Evolutionary conservation across 208 protist species (phyloP).

Genomic region (Wallacemonas rigidus): DNA sequence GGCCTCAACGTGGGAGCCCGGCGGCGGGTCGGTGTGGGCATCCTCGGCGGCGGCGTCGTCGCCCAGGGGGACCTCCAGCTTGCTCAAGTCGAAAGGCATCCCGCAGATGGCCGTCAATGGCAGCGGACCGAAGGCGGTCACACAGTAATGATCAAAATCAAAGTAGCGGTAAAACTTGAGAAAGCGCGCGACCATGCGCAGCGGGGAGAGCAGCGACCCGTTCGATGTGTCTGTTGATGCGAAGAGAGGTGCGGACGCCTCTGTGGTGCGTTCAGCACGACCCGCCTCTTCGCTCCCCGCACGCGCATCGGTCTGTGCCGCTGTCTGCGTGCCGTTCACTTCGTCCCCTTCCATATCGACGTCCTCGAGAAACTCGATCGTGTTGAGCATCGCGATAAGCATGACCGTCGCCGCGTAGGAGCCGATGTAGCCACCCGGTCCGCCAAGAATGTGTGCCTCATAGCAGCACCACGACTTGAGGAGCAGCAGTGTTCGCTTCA

Average conservation of each 20-base stretch:
- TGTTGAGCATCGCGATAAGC: constrained; percentile 91
- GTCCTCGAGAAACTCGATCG: constrained; percentile 86
- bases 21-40: too few species aligned
- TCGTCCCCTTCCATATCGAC: constrained; percentile 22
- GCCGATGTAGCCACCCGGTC: constrained; percentile 87
- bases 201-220: constrained; percentile 34
- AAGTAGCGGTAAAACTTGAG: constrained; percentile 83
- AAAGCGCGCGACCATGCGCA: constrained; percentile 72
- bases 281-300: background rate
- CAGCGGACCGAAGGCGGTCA: constrained; percentile 80
- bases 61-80: constrained; percentile 50
- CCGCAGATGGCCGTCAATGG: constrained; percentile 53
- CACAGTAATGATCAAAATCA: constrained; percentile 79
- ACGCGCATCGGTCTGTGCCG: background rate
- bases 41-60: constrained; percentile 16
- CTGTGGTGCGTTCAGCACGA: background rate
- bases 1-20: too few species aligned
- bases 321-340: background rate
- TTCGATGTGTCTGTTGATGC: background rate
- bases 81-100: constrained; percentile 54
- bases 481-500: constrained; percentile 90
- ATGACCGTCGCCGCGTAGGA: constrained; percentile 91
- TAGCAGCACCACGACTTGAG: constrained; percentile 92
- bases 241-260: background rate
- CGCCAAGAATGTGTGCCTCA: constrained; percentile 89